Percentiles rank a stretch among this genome's conserved stretches.
These are phyloP conservation scores for Rhytidiadelphus loreus DNA, from an alignment of 225 moss, liverwort and hornwort species.

Conservation along the genomic window DNA sequence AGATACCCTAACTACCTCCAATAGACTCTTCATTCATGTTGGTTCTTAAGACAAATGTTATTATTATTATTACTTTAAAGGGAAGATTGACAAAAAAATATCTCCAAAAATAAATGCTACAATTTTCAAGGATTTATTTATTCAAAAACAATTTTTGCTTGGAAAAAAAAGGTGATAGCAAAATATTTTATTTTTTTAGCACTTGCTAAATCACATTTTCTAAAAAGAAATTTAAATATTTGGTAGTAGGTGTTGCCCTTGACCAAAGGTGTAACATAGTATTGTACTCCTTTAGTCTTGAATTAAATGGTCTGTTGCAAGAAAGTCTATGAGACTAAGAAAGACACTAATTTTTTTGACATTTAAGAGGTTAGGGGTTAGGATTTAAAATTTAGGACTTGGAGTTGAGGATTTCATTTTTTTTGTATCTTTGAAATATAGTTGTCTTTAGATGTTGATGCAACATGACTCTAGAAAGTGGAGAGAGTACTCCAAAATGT, in stretches of 20 bases:
- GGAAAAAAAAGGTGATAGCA: neutral
- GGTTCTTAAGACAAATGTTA: too few relatives aligned
- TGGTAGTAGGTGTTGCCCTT: neutral
- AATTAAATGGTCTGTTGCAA: neutral
- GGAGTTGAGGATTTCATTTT: neutral
- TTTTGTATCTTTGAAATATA: neutral
- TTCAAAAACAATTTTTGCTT: accelerated
- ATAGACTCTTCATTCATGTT: neutral
- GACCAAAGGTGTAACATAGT: accelerated
- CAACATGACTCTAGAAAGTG: accelerated
- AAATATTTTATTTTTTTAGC: neutral
- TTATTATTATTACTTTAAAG: neutral
- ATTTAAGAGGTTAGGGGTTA: neutral
- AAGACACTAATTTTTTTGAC: neutral
- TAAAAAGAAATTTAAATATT: neutral
- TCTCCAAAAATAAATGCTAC: neutral
- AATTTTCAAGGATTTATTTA: neutral
- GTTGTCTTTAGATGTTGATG: accelerated
- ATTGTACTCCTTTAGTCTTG: accelerated
- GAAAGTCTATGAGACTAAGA: neutral
- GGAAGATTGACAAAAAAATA: neutral
- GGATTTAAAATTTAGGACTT: too few relatives aligned
- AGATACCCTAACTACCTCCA: accelerated
- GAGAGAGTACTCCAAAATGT: neutral
- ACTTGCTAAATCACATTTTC: neutral